These are phyloP conservation scores for Backusella australiensis DNA, from an alignment of 192 early-diverging fungal genomes.

Conservation along the genomic window DNA sequence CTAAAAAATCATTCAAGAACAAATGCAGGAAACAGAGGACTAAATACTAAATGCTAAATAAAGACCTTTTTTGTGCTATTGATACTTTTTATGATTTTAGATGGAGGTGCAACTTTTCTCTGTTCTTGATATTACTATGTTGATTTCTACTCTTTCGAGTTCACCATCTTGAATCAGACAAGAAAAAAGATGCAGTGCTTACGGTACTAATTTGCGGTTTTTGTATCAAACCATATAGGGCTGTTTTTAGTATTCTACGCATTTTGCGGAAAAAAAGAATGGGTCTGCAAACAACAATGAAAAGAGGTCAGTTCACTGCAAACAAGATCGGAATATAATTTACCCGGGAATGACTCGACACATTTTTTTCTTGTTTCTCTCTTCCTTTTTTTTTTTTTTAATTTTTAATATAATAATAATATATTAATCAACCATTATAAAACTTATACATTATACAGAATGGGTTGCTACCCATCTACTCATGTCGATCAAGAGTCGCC, in stretches of 20 bases:
- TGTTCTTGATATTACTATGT: no score
- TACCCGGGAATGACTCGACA: not conserved
- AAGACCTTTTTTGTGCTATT: no score
- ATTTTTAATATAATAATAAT: not conserved
- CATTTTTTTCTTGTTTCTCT: not conserved
- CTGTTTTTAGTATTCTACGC: no score
- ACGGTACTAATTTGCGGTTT: not conserved
- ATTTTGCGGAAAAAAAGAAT: no score
- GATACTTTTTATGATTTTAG: no score
- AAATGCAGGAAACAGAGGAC: no score
- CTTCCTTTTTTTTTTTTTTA: not conserved
- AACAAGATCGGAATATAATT: not conserved
- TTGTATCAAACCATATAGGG: no score
- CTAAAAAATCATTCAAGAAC: no score
- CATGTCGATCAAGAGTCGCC: not conserved
- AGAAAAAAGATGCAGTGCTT: not conserved
- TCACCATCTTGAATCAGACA: not conserved
- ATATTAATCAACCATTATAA: not conserved
- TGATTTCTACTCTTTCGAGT: not conserved
- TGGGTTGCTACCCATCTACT: constrained; percentile 8
- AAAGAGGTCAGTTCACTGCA: not conserved
- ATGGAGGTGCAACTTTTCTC: no score
- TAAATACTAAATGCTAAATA: no score
- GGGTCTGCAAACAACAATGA: no score
- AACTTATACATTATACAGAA: not conserved